Base-by-base conservation (phyloP, 208 protist species). In the Zelonia costaricensis region DNA sequence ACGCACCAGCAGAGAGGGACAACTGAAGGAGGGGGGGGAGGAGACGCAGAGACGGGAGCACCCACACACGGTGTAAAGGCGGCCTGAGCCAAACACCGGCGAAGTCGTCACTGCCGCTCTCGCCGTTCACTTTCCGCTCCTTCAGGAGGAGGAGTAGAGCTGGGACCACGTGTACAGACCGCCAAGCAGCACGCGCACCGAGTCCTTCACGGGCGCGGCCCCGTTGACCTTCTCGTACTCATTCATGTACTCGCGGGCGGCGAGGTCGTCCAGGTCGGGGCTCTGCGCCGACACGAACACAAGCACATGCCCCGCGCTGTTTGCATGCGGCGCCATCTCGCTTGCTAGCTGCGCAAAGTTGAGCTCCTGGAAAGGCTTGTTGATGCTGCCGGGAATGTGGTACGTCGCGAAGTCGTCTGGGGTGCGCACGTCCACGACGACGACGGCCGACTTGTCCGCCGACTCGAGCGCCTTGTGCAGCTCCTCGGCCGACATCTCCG, bases 211-310 rank as follows among this genome's bases (percentile, higher is more conserved):
- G 0, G 74, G 73, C 3, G 59, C 43, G 15, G 13, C 18, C n/a
- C 28, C 23, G 27, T 62, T 43, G 1, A 39, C 25, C 66, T 66
- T 71, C 12, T 60, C 39, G 60, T 78, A 78, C 56, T 51, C 63
- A 30, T 56, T 60, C 22, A 82, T 82, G 55, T 71, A 78, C 53
- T 86, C 74, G 20, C 76, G 79, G 6, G 79, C 79, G 6, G 66
- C 75, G 5, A 80, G 40, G 47, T 86, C 79, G 56, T 86, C 80
- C 6, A 86, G 44, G 39, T 86, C 80, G 12, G 80, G 80, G 42
- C 73, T 81, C 35, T 82, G 71, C 46, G 58, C 59, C 1, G 80
- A 86, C 0, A 80, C 73, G 56, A 86, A 86, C 3, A 86, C 62
- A 25, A 86, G 40, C 22, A 60, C 18, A n/a, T n/a, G 35, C 15